A percentile compares a stretch with the other conserved stretches of the same genome.
These are phyloP conservation scores for Anastatica hierochuntica DNA, from an alignment of 345 rosid species.

Conservation along the genomic window DNA sequence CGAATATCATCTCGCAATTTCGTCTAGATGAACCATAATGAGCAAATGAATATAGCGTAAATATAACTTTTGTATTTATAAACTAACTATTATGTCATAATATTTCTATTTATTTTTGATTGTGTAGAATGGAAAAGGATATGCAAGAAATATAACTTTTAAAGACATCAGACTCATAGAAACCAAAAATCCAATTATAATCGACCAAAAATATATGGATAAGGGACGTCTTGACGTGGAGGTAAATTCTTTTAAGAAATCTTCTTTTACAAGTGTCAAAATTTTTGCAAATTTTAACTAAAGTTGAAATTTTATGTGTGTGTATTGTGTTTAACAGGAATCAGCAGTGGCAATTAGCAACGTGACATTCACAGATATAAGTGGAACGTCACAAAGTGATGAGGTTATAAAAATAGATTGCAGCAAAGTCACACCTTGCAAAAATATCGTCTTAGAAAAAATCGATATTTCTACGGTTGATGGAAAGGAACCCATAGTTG, in stretches of 20 bases:
- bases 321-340: conserved; percentile 7
- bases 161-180: neutral
- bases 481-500: neutral
- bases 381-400: neutral
- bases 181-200: conserved; percentile 17
- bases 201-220: conserved; percentile 9
- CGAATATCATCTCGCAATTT: too few relatives aligned
- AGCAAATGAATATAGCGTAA: too few relatives aligned
- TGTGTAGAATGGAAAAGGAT: conserved; percentile 19
- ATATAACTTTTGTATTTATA: too few relatives aligned
- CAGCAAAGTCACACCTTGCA: conserved; percentile 7
- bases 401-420: conserved; percentile 12
- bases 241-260: conserved; percentile 2
- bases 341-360: conserved; percentile 22
- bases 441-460: neutral
- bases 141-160: conserved; percentile 9
- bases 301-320: too few relatives aligned
- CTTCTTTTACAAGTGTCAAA: too few relatives aligned
- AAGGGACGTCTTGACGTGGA: neutral
- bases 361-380: conserved; percentile 6
- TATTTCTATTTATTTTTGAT: neutral
- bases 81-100: too few relatives aligned
- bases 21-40: too few relatives aligned
- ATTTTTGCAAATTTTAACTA: too few relatives aligned
- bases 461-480: conserved; percentile 8